These are phyloP conservation scores for Bipolaris oryzae DNA, from an alignment of 2,329 filamentous ascomycete genomes.

Conservation along the genomic window DNA sequence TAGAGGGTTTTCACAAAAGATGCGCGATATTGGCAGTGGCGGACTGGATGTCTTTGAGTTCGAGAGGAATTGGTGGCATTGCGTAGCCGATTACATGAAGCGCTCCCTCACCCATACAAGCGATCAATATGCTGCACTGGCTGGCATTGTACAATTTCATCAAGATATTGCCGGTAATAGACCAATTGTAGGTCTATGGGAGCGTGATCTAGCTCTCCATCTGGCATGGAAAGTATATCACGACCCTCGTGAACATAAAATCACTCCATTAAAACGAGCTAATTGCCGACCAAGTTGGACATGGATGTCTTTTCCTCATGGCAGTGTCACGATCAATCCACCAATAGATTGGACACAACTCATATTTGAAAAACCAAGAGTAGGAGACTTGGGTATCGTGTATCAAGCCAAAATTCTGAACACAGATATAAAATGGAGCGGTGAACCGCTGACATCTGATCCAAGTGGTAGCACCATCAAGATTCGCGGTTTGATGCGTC, in stretches of 20 bases:
- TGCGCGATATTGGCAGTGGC: not conserved
- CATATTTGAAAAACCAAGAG: too few species aligned
- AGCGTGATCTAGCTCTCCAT: not conserved
- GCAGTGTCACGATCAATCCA: not conserved
- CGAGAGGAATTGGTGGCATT: not conserved
- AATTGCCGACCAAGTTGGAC: not conserved
- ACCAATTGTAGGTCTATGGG: not conserved
- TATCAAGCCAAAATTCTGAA: not conserved
- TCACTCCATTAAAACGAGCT: not conserved
- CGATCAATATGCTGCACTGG: slow-evolving; percentile 7
- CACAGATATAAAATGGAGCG: not conserved
- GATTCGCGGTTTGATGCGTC: not conserved
- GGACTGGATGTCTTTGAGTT: not conserved
- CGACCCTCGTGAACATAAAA: not conserved
- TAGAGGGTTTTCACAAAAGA: not conserved
- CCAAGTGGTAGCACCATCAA: slow-evolving; percentile 4
- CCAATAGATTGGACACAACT: too few species aligned
- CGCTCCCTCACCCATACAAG: not conserved
- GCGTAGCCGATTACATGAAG: not conserved
- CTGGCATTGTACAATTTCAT: not conserved
- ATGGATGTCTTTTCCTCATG: slow-evolving; percentile 2
- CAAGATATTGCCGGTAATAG: not conserved
- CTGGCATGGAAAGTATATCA: not conserved
- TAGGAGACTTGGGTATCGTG: not conserved
- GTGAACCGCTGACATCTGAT: not conserved